phyloP scores from a whole-genome alignment of 2,329 filamentous ascomycete species.

The Apiospora koreana region DNA sequence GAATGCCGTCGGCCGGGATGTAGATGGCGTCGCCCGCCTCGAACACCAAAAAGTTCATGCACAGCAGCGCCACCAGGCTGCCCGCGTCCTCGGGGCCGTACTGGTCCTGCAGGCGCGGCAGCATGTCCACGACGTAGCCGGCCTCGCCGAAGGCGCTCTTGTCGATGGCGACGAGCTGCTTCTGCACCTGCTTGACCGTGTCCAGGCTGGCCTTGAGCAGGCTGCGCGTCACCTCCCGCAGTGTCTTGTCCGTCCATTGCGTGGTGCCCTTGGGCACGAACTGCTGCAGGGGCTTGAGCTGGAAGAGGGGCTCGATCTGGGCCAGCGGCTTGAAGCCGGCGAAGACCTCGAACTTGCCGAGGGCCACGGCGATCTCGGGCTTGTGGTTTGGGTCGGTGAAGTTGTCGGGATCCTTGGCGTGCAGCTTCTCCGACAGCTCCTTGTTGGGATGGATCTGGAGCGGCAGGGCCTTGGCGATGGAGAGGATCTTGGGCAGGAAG shows the following conservation, averaged over 20 bases:
- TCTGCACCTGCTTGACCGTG: conserved; percentile 53
- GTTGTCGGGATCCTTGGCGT: conserved; percentile 62
- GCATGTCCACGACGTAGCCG: conserved; percentile 62
- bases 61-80: conserved; percentile 66
- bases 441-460: conserved; percentile 77
- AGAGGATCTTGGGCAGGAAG: conserved; percentile 75
- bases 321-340: conserved; percentile 70
- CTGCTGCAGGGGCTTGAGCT: conserved; percentile 61
- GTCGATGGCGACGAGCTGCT: conserved; percentile 47
- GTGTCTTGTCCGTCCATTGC: conserved; percentile 56
- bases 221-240: conserved; percentile 56
- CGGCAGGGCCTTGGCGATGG: conserved; percentile 73
- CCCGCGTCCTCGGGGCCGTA: conserved; percentile 67
- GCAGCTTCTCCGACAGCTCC: conserved; percentile 62
- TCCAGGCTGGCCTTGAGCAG: conserved; percentile 56
- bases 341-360: conserved; percentile 74
- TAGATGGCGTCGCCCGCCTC: conserved; percentile 67
- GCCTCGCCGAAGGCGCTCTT: conserved; percentile 50
- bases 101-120: conserved; percentile 64
- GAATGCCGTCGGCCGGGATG: conserved; percentile 73
- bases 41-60: conserved; percentile 74
- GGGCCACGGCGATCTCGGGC: conserved; percentile 74
- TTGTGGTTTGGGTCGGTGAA: conserved; percentile 78
- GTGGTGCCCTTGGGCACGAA: conserved; percentile 56
- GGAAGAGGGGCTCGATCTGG: conserved; percentile 55